These are phyloP conservation scores for Antarctomyces pellizariae DNA, from an alignment of 495 filamentous ascomycete genomes.

Conservation along the genomic window DNA sequence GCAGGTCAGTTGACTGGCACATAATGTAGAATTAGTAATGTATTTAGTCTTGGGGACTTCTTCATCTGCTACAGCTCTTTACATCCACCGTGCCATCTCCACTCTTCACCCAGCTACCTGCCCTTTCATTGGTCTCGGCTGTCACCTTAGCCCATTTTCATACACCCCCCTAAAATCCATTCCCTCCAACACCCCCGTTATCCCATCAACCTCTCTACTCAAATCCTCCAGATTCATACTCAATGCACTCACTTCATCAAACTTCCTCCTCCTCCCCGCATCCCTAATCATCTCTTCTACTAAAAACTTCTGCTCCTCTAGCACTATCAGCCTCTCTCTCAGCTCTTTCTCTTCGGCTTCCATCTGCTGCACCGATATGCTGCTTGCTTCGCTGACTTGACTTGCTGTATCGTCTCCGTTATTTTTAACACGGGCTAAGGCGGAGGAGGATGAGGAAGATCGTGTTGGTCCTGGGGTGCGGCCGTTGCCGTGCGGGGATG, in stretches of 20 bases:
- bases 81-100: too few species aligned
- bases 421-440: constrained; percentile 34
- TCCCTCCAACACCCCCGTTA: constrained; percentile 26
- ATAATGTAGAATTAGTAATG: too few species aligned
- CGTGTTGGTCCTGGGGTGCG: constrained; percentile 10
- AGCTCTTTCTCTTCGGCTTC: constrained; percentile 76
- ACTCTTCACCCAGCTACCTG: too few species aligned
- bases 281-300: constrained; percentile 72
- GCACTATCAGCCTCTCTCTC: constrained; percentile 60
- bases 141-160: too few species aligned
- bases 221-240: constrained; percentile 68
- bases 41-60: too few species aligned
- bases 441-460: constrained; percentile 19
- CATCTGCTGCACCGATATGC: constrained; percentile 43
- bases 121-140: too few species aligned
- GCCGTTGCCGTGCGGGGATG: constrained; percentile 13
- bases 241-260: constrained; percentile 72
- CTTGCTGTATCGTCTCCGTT: constrained; percentile 38
- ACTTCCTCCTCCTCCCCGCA: constrained; percentile 57
- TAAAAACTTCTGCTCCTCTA: constrained; percentile 88
- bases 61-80: too few species aligned
- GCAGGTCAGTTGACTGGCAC: too few species aligned
- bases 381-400: constrained; percentile 26
- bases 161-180: constrained; percentile 33
- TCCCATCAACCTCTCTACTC: constrained; percentile 52